Base-by-base conservation (phyloP, 2,329 filamentous ascomycete genomes). In the Trichoderma koningii region DNA sequence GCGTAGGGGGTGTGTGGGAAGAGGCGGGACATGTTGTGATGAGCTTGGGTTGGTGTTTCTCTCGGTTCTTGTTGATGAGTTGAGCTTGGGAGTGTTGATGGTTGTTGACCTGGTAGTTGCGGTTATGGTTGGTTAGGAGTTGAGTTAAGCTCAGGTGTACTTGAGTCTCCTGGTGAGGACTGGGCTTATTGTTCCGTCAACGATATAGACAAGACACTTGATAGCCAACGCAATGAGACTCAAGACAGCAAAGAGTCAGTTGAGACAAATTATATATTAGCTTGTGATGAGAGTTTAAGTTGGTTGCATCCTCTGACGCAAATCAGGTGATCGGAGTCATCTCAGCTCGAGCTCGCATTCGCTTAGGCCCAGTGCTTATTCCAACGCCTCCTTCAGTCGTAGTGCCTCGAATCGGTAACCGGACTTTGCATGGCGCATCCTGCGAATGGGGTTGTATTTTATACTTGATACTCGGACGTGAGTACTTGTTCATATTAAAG, bases 1-100 rank as follows among this genome's bases (percentile, higher is more conserved):
- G 86, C 85, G 73, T 86, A 86, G 57, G 79, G 67, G 5, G 85
- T 65, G 70, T 86, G 85, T 6, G 85, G 84, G 73, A 79, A 81
- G 72, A 83, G 80, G 65, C 81, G 82, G 4, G 83, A 85, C 84
- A 87, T 52, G 50, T 86, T 57, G 57, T 75, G 45, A 38, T 34
- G 51, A 53, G 28, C n/a, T 21, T 53, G 19, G 28, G 3, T 17
- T 12, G 51, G 30, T n/a, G 9, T 26, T 4, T 41, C 30, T 41
- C 14, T 17, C 3, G 10, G 7, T 34, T n/a, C 5, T 1, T 17
- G 4, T 52, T 7, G 12, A 30, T 12, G n/a, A 12, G 34, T 14
- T 14, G 34, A 38, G 10, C 7, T 14, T 30, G 30, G 34, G 3
- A 2, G 34, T 38, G 10, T 38, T 38, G 34, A 3, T 38, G 34